These are phyloP conservation scores for Houttuynia cordata DNA, from an alignment of 164 flowering plant species.

Conservation along the genomic window DNA sequence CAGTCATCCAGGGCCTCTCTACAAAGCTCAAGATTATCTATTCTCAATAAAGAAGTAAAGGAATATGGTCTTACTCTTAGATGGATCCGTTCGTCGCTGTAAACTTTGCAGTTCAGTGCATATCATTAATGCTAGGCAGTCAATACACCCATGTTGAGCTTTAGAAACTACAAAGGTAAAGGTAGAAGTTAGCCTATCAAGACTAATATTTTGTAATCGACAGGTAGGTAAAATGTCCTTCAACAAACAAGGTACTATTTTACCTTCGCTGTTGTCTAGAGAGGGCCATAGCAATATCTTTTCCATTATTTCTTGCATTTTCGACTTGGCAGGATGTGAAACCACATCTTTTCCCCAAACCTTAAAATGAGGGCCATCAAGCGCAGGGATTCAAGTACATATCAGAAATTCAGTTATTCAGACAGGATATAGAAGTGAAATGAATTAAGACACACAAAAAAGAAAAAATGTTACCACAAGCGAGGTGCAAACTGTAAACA, in stretches of 20 bases:
- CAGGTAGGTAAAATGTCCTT: neutral
- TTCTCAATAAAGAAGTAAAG: neutral
- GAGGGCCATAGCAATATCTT: conserved; percentile 55
- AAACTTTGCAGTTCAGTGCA: conserved; percentile 57
- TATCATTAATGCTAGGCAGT: conserved; percentile 74
- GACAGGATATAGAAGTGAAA: neutral
- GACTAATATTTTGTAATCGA: neutral
- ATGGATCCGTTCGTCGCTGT: conserved; percentile 14
- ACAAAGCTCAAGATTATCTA: too few relatives aligned
- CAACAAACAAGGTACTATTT: neutral
- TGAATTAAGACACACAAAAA: neutral
- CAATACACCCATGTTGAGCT: conserved; percentile 88
- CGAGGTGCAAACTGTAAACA: conserved; percentile 76
- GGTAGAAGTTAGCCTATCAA: too few relatives aligned
- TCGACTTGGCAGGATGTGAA: conserved; percentile 27
- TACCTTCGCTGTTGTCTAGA: conserved; percentile 54
- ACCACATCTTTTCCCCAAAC: conserved; percentile 40
- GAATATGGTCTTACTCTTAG: conserved; percentile 16
- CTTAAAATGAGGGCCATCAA: conserved; percentile 1
- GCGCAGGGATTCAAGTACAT: too few relatives aligned
- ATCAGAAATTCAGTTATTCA: too few relatives aligned
- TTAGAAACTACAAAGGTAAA: conserved; percentile 42
- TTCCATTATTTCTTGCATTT: conserved; percentile 38
- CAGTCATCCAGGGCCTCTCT: too few relatives aligned
- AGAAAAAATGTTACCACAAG: conserved; percentile 44